phyloP scores from a whole-genome alignment of 31 red algal species.

The Odonthalia washingtoniensis region DNA sequence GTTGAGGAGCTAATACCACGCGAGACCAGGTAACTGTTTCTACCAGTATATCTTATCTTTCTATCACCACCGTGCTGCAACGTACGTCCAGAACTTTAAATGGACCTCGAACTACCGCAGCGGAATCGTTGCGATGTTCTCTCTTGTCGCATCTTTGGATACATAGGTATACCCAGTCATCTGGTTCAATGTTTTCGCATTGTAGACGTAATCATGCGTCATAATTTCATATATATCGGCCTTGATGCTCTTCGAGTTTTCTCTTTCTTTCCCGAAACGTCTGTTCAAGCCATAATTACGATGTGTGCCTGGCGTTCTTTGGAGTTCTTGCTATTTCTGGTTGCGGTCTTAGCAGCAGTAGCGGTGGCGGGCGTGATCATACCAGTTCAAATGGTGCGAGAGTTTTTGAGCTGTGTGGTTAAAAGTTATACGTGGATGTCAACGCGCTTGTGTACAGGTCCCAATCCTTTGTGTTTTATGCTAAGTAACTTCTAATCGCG shows the following conservation, averaged over 20 bases:
- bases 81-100: neutral
- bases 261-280: neutral
- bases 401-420: slow-evolving; percentile 11
- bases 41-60: neutral
- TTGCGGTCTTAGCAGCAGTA: neutral
- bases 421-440: too few relatives aligned
- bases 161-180: neutral
- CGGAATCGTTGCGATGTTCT: neutral
- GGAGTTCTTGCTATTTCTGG: too few relatives aligned
- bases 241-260: neutral
- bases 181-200: too few relatives aligned
- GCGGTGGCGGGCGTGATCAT: slow-evolving; percentile 7
- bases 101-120: neutral
- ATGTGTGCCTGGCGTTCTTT: neutral
- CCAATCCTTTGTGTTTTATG: slow-evolving; percentile 23
- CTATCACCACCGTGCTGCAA: neutral
- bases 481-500: neutral
- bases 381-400: slow-evolving; percentile 49
- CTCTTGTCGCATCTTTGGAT: neutral
- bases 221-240: neutral
- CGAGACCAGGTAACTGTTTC: neutral
- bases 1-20: neutral
- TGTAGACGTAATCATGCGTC: neutral
- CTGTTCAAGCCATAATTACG: too few relatives aligned
- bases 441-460: slow-evolving; percentile 26